A percentile compares a stretch with the other conserved stretches of the same genome.
These are phyloP conservation scores for Aspergillus glaucus DNA, from an alignment of 2,329 filamentous ascomycete species.

Conservation along the genomic window DNA sequence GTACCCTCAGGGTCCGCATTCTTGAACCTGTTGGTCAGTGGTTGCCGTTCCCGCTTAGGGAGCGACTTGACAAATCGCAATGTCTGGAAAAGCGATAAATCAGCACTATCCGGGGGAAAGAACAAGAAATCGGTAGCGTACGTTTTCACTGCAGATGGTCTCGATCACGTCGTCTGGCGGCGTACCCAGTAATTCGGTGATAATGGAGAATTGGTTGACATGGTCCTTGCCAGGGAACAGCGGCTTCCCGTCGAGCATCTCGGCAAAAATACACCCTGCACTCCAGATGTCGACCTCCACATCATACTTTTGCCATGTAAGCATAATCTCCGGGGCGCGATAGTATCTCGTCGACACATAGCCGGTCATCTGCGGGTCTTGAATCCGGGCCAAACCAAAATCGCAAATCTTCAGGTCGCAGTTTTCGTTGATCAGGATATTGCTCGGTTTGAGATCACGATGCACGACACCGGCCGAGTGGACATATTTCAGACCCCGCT, in stretches of 20 bases:
- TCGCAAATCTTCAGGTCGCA: conserved; percentile 99
- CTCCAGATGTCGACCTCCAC: conserved; percentile 99
- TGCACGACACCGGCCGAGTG: conserved; percentile 98
- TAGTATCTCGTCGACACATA: conserved; percentile 99
- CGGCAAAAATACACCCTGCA: conserved; percentile 96
- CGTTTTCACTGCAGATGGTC: conserved; percentile 97
- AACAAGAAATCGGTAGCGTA: conserved; percentile 40
- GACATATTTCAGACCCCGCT: conserved; percentile 98
- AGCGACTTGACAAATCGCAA: conserved; percentile 95
- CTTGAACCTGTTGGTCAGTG: conserved; percentile 83
- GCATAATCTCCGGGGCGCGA: conserved; percentile 97
- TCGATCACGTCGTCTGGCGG: conserved; percentile 98
- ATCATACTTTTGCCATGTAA: conserved; percentile 99
- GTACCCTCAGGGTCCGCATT: conserved; percentile 81
- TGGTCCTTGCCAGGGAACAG: conserved; percentile 98
- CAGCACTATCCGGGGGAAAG: conserved; percentile 15
- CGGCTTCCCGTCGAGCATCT: conserved; percentile 98
- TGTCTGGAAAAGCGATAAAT: conserved; percentile 52
- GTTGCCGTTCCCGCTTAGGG: conserved; percentile 86
- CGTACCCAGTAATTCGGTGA: conserved; percentile 92
- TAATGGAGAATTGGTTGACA: conserved; percentile 99
- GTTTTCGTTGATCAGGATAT: conserved; percentile 99
- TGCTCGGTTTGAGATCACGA: conserved; percentile 95
- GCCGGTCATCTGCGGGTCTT: conserved; percentile 98
- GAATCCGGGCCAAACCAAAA: conserved; percentile 93